A percentile compares a stretch with the other conserved stretches of the same genome.
Evolutionary conservation across 176 grass and related monocot genomes (phyloP).

Genomic region (Otatea glauca): DNA sequence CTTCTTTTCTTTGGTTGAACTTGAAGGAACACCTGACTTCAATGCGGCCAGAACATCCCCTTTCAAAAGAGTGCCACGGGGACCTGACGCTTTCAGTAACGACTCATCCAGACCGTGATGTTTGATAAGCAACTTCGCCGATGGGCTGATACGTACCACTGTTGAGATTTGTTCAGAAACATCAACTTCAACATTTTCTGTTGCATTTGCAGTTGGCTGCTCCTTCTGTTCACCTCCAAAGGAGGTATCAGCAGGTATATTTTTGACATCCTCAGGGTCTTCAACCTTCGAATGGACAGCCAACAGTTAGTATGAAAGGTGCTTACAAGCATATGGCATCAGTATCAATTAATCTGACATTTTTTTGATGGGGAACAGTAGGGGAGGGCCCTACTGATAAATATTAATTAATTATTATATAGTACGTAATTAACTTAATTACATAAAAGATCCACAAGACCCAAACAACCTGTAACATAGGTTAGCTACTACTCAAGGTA

Average conservation of each 20-base stretch:
- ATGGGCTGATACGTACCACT: conserved; percentile 78
- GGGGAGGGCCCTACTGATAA: too few relatives aligned
- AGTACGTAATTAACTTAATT: too few relatives aligned
- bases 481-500: too few relatives aligned
- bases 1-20: conserved; percentile 57
- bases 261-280: conserved; percentile 73
- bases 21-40: conserved; percentile 59
- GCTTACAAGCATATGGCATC: not conserved
- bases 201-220: conserved; percentile 46
- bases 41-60: conserved; percentile 82
- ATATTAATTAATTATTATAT: too few relatives aligned
- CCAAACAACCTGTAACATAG: too few relatives aligned
- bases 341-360: not conserved
- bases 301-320: conserved; percentile 21
- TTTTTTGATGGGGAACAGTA: too few relatives aligned
- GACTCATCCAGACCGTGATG: conserved; percentile 72
- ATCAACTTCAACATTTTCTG: conserved; percentile 48
- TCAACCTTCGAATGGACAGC: conserved; percentile 71
- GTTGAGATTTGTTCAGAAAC: conserved; percentile 44
- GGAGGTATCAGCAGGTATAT: conserved; percentile 70
- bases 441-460: too few relatives aligned
- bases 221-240: conserved; percentile 66
- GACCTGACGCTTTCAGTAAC: conserved; percentile 80
- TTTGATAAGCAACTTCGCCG: conserved; percentile 91
- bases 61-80: conserved; percentile 95